phyloP scores from a whole-genome alignment of 495 filamentous ascomycete species.

The Neurospora terricola region DNA sequence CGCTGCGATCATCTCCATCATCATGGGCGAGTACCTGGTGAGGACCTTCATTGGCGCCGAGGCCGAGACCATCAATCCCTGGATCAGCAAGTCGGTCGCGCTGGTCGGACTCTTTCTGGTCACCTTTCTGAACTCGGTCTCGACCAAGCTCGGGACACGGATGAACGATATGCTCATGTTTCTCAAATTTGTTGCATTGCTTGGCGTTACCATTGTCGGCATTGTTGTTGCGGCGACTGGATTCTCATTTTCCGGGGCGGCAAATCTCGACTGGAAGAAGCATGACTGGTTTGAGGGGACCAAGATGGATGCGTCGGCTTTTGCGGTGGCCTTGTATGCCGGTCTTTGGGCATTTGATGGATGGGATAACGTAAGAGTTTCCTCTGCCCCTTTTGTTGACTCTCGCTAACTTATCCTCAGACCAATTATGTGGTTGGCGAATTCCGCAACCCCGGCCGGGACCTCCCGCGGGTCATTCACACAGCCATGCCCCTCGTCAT shows the following conservation, averaged over 20 bases:
- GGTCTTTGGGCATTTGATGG: constrained; percentile 97
- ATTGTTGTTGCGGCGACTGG: constrained; percentile 86
- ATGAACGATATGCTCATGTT: constrained; percentile 91
- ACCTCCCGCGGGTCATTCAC: constrained; percentile 91
- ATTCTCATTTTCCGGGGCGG: constrained; percentile 59
- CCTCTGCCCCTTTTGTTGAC: neutral
- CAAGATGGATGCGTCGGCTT: constrained; percentile 63
- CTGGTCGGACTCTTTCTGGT: constrained; percentile 64
- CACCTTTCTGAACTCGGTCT: constrained; percentile 79
- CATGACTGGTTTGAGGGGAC: constrained; percentile 85
- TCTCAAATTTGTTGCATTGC: constrained; percentile 83
- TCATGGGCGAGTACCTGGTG: constrained; percentile 94
- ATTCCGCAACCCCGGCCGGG: constrained; percentile 81
- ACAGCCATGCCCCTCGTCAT: constrained; percentile 96
- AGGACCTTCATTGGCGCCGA: constrained; percentile 76
- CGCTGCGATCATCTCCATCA: constrained; percentile 90
- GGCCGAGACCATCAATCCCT: constrained; percentile 61
- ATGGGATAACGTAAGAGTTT: constrained; percentile 83
- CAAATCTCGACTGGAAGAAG: constrained; percentile 80
- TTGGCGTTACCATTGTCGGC: constrained; percentile 80
- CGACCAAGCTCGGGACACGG: constrained; percentile 74
- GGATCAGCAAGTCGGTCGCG: constrained; percentile 87
- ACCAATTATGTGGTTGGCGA: constrained; percentile 96
- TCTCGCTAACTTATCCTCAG: constrained; percentile 31
- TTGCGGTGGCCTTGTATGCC: constrained; percentile 89